These are phyloP conservation scores for Phytophthora megakarya DNA, from an alignment of 352 stramenopile species.

Conservation along the genomic window DNA sequence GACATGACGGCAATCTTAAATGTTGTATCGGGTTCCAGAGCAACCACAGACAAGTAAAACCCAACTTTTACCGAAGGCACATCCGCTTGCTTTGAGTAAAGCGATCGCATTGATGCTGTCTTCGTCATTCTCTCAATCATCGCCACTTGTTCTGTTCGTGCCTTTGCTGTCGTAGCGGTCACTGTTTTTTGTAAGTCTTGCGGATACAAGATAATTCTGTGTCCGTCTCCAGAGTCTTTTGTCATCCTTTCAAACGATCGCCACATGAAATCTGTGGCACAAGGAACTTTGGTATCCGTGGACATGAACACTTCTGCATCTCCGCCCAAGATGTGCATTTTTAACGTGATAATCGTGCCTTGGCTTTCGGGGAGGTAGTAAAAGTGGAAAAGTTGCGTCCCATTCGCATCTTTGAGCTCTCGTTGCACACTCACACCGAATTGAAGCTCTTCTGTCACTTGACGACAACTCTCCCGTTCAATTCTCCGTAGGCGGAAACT, in stretches of 20 bases:
- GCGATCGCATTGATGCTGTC: slow-evolving; percentile 19
- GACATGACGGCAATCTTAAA: slow-evolving; percentile 66
- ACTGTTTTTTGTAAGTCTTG: slow-evolving; percentile 42
- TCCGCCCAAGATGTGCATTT: slow-evolving; percentile 48
- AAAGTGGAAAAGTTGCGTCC: slow-evolving; percentile 63
- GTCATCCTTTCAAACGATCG: slow-evolving; percentile 34
- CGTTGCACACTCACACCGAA: slow-evolving; percentile 48
- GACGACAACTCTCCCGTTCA: slow-evolving; percentile 54
- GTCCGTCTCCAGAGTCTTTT: slow-evolving; percentile 27
- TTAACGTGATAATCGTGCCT: slow-evolving; percentile 64
- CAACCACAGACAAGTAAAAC: slow-evolving; percentile 70
- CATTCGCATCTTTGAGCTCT: slow-evolving; percentile 26
- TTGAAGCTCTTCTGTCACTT: slow-evolving; percentile 55
- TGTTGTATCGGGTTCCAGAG: slow-evolving; percentile 38
- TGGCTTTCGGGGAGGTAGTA: slow-evolving; percentile 41
- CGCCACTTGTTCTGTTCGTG: slow-evolving; percentile 7
- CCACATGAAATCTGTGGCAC: slow-evolving; percentile 76
- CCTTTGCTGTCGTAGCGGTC: slow-evolving; percentile 14
- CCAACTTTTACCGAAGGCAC: slow-evolving; percentile 7
- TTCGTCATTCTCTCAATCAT: slow-evolving; percentile 8
- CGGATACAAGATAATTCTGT: slow-evolving; percentile 66
- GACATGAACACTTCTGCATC: slow-evolving; percentile 74
- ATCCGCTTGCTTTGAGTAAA: slow-evolving; percentile 22
- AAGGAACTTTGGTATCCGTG: slow-evolving; percentile 67
- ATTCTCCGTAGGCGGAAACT: slow-evolving; percentile 59